Percentiles rank a stretch among this genome's conserved stretches.
Conservation (phyloP, 1,139 yeast genomes). For the Suhomyces guaymorum region DNA sequence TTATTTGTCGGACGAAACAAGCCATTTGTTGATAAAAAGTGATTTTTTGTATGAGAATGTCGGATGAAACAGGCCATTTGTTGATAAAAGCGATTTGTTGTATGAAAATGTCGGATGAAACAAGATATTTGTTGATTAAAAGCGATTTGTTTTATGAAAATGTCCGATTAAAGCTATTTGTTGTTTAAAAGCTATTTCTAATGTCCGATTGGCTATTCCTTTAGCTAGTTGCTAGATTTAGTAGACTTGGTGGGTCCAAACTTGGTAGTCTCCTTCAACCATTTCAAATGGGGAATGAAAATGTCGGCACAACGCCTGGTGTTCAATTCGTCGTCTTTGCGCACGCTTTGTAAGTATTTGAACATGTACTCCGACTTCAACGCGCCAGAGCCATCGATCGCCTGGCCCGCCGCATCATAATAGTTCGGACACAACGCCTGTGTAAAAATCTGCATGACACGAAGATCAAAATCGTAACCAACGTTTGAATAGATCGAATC, state of each 20-base stretch:
- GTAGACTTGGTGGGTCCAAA: conserved; percentile 3
- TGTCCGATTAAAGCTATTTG: too few species aligned
- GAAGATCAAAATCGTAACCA: conserved; percentile 56
- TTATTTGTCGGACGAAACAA: too few species aligned
- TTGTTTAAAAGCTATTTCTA: too few species aligned
- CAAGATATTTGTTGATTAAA: too few species aligned
- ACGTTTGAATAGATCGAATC: conserved; percentile 39
- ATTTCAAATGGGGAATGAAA: conserved; percentile 29
- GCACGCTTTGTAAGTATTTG: conserved; percentile 30
- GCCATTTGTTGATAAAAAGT: too few species aligned
- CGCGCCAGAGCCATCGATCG: conserved; percentile 29
- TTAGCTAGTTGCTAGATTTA: too few species aligned
- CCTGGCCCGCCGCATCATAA: conserved; percentile 30
- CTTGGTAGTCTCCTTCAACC: conserved; percentile 25
- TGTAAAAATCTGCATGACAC: conserved; percentile 38
- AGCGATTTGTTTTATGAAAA: too few species aligned
- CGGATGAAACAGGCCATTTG: too few species aligned
- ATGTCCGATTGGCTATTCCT: too few species aligned
- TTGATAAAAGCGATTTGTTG: too few species aligned
- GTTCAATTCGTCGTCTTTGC: conserved; percentile 25
- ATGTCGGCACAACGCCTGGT: conserved; percentile 36
- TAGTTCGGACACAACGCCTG: conserved; percentile 43
- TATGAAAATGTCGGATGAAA: too few species aligned
- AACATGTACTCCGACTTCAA: conserved; percentile 37
- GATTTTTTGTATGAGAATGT: too few species aligned